phyloP scores from a whole-genome alignment of 129 eudicot species.

The Glebionis coronaria region DNA sequence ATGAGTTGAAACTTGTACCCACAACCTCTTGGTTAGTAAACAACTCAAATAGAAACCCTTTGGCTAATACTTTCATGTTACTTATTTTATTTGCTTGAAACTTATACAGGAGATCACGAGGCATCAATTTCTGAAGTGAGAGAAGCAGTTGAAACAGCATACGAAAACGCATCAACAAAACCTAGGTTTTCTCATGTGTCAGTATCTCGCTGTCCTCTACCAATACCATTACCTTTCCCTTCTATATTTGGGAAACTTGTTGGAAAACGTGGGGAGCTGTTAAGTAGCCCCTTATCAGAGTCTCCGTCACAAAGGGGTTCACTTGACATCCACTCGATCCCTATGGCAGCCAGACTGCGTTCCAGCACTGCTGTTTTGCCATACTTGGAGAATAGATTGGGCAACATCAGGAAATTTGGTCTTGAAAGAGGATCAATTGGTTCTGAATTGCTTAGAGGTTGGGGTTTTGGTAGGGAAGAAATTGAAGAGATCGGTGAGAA shows the following conservation, averaged over 20 bases:
- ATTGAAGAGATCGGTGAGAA: slow-evolving; percentile 77
- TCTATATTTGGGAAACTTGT: slow-evolving; percentile 59
- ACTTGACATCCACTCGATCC: slow-evolving; percentile 77
- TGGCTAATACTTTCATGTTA: too few species aligned
- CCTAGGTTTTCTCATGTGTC: slow-evolving; percentile 86
- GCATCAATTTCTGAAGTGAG: slow-evolving; percentile 56
- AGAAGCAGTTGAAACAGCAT: slow-evolving; percentile 60
- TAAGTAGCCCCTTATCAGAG: slow-evolving; percentile 35
- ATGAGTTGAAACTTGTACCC: too few species aligned
- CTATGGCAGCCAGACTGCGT: slow-evolving; percentile 87
- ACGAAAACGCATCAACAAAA: slow-evolving; percentile 36
- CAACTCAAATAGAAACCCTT: too few species aligned
- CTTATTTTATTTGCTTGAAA: neutral
- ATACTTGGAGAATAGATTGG: slow-evolving; percentile 59
- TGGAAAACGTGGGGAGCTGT: slow-evolving; percentile 68
- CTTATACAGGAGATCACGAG: slow-evolving; percentile 46
- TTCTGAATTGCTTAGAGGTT: slow-evolving; percentile 46
- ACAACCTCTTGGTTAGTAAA: too few species aligned
- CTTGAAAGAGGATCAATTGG: slow-evolving; percentile 74
- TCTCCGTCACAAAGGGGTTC: slow-evolving; percentile 54
- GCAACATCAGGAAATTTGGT: slow-evolving; percentile 66
- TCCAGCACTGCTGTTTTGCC: slow-evolving; percentile 78
- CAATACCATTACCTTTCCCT: slow-evolving; percentile 91
- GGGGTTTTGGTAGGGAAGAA: slow-evolving; percentile 94
- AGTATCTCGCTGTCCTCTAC: slow-evolving; percentile 70